Base-by-base conservation (phyloP, 768 basidiomycete species). In the Leccinum longicurvipes region DNA sequence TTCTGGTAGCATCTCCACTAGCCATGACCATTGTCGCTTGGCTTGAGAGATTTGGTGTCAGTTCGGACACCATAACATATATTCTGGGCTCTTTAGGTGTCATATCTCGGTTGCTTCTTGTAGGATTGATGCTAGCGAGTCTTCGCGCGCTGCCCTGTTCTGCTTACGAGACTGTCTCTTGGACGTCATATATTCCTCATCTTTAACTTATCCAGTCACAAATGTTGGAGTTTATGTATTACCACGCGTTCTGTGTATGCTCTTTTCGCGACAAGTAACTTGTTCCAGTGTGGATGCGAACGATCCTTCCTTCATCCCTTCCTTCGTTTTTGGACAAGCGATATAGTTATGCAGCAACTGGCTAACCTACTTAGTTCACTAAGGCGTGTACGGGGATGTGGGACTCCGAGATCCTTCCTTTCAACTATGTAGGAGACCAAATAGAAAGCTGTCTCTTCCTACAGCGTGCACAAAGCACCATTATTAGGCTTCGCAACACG, bases 161-260 rank as follows among this genome's bases (percentile, higher is more conserved):
- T 6, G 46, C 52, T 19, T 48, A 47, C 36, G 32, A 42, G 17
- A 41, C n/a, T 3, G 6, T 57, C 4, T 0, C 46, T 4, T 57
- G 56, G 56, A 27, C 28, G 1, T 5, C 10, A 6, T 48, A 42
- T 27, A 17, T 57, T 11, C 56, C 56, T 25, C 56, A 55, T 28
- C 19, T 53, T 21, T 52, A 19, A 10, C n/a, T n/a, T 39, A 19
- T 19, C 39, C 19, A 10, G 10, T 41, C 11, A 41, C 2, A 19
- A 41, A 6, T 41, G 17, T 36, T 36, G 34, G 39, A 41, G n/a
- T 10, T 41, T 8, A 41, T 41, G 39, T 41, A 41, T 41, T 11
- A 41, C n/a, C 10, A n/a, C n/a, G 19, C 19, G n/a, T 11, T 19
- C 9, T 41, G 6, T 41, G n/a, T n/a, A 31, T 31, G 29, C 29